phyloP scores from a whole-genome alignment of 768 basidiomycete genomes.

The Phlebiopsis gigantea region DNA sequence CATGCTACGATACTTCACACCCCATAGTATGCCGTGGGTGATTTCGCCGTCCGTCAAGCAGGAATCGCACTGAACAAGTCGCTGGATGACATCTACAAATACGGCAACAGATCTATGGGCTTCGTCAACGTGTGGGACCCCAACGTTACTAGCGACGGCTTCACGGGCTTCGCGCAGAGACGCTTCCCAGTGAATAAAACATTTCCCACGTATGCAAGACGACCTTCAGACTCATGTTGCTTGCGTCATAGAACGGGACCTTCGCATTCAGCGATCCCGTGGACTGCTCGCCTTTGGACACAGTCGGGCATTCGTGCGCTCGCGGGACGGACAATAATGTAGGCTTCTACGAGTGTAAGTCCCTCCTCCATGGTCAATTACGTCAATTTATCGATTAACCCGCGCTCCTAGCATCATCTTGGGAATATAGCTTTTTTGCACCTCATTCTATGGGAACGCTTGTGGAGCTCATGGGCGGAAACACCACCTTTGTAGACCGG shows the following conservation, averaged over 20 bases:
- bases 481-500: constrained; percentile 34
- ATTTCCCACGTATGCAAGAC: neutral
- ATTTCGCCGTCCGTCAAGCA: constrained; percentile 51
- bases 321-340: constrained; percentile 44
- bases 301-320: constrained; percentile 41
- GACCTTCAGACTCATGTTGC: neutral
- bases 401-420: constrained; percentile 37
- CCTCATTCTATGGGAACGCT: constrained; percentile 47
- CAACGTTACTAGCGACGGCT: constrained; percentile 39
- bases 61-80: constrained; percentile 36
- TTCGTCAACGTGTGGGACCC: constrained; percentile 48
- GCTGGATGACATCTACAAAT: constrained; percentile 33
- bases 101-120: constrained; percentile 47
- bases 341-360: constrained; percentile 48
- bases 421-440: constrained; percentile 50
- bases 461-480: constrained; percentile 42
- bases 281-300: constrained; percentile 46
- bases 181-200: constrained; percentile 33
- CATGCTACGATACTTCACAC: constrained; percentile 11
- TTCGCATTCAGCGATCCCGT: constrained; percentile 46
- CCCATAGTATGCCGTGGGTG: constrained; percentile 39
- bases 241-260: constrained; percentile 37
- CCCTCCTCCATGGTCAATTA: neutral
- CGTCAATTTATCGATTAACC: neutral
- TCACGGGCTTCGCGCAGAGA: constrained; percentile 42